Evolutionary conservation across 2,329 filamentous ascomycete species (phyloP), one percentile per base, ranked within the genome.

Genomic region (Phoma sp.): DNA sequence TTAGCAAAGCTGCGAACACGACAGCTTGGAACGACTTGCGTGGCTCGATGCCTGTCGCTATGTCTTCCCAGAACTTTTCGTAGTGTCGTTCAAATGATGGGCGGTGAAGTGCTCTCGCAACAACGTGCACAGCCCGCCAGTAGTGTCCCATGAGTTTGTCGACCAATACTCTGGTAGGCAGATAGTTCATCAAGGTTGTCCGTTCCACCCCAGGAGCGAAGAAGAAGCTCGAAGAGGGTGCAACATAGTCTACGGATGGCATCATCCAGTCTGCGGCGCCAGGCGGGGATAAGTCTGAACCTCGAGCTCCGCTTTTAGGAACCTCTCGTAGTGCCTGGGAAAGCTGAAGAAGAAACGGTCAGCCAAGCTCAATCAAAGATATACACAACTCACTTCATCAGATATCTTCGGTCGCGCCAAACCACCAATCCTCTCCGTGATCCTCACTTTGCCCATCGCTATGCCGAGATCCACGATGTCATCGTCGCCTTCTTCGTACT

Each of bases 341-440:
- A n/a, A 75, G 62, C 73, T 76, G 36, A 37, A 24, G 3, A 21
- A 2, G 38, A 4, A 36, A 31, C 29, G 12, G 13, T 52, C 25
- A 22, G 21, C 3, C 19, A n/a, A 4, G 17, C 21, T 25, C 33
- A 33, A 8, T 21, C 31, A n/a, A 35, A 13, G 22, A 51, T 21
- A 6, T 25, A n/a, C 5, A 40, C 21, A 27, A 68, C 78, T 60
- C 77, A 90, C 85, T 79, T 92, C 89, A 72, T 91, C 86, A 4
- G 84, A 82, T 53, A 92, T 82, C 63, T 86, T 85, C 2, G 89
- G 89, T 40, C 89, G 80, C 38, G 89, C 87, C 62, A 90, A 83
- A 0, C 89, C 89, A 15, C 90, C 90, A 60, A 92, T 85, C 33
- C 89, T 82, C 67, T 92, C 89, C 2, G 88, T 91, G 56, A 92